Evolutionary conservation across 2,329 filamentous ascomycete species (phyloP).

Genomic region (Arthrobotrys pseudoclavata): DNA sequence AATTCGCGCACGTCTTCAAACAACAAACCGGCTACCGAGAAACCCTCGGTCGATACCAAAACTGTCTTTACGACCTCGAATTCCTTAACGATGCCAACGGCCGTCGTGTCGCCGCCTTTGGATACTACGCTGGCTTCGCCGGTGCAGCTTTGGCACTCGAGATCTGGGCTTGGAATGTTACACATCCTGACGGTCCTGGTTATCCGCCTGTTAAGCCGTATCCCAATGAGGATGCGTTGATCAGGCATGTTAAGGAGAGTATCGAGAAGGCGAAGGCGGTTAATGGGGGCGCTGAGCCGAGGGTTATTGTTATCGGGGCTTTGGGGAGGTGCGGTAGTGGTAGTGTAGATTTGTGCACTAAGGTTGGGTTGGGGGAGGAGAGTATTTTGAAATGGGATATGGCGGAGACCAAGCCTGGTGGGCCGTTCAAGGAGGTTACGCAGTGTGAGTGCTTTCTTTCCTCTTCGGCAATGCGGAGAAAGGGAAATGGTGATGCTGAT

Average conservation of each 20-base stretch:
- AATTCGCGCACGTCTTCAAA: slow-evolving; percentile 83
- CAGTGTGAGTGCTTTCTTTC: slow-evolving; percentile 69
- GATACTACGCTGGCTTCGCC: slow-evolving; percentile 81
- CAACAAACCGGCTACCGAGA: slow-evolving; percentile 82
- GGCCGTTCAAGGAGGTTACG: slow-evolving; percentile 83
- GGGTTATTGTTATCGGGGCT: slow-evolving; percentile 85
- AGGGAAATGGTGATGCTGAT: neutral
- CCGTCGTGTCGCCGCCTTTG: slow-evolving; percentile 78
- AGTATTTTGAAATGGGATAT: slow-evolving; percentile 83
- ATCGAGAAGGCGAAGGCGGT: slow-evolving; percentile 75
- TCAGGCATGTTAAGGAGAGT: slow-evolving; percentile 79
- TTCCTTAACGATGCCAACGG: slow-evolving; percentile 82
- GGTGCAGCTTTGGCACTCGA: slow-evolving; percentile 80
- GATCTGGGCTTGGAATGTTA: slow-evolving; percentile 86
- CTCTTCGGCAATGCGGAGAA: neutral
- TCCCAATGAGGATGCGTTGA: slow-evolving; percentile 80
- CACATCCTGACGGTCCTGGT: slow-evolving; percentile 74
- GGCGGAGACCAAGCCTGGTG: slow-evolving; percentile 80
- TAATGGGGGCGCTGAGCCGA: slow-evolving; percentile 77
- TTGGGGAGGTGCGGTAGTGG: slow-evolving; percentile 87
- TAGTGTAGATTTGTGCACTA: slow-evolving; percentile 82
- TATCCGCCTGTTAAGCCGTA: slow-evolving; percentile 70
- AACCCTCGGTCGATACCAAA: slow-evolving; percentile 83
- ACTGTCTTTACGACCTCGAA: slow-evolving; percentile 86
- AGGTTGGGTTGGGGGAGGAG: slow-evolving; percentile 78